phyloP scores from a whole-genome alignment of 129 eudicot genomes.

The Dittrichia graveolens region DNA sequence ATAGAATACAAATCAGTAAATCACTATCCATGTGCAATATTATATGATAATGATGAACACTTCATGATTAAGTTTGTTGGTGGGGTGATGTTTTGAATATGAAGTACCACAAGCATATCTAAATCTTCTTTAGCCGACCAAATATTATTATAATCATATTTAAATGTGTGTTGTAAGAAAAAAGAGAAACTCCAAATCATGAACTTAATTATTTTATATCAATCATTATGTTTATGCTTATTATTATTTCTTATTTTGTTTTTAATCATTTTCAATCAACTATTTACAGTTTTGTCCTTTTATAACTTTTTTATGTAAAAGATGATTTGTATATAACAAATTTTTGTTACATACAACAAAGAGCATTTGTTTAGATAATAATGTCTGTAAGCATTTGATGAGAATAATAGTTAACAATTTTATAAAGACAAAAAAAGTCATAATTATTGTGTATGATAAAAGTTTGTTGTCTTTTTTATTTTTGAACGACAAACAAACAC shows the following conservation, averaged over 20 bases:
- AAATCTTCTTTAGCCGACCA: conserved; percentile 38
- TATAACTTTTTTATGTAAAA: too few relatives aligned
- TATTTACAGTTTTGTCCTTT: not conserved
- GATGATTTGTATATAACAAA: too few relatives aligned
- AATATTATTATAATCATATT: conserved; percentile 31
- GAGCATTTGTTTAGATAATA: too few relatives aligned
- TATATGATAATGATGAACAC: conserved; percentile 20
- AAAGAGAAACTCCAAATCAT: not conserved
- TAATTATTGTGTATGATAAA: too few relatives aligned
- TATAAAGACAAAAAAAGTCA: too few relatives aligned
- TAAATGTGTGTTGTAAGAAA: conserved; percentile 20
- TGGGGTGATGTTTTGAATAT: conserved; percentile 31
- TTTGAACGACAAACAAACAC: too few relatives aligned
- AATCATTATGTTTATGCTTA: conserved; percentile 17
- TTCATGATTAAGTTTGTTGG: conserved; percentile 29
- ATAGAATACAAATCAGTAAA: too few relatives aligned
- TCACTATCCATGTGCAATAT: not conserved
- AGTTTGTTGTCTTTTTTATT: too few relatives aligned
- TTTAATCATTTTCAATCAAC: not conserved
- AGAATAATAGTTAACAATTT: too few relatives aligned
- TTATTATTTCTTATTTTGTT: conserved; percentile 7
- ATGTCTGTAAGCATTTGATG: too few relatives aligned
- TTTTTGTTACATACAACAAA: too few relatives aligned
- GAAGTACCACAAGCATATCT: conserved; percentile 29
- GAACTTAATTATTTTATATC: not conserved